Evolutionary conservation across 371 early-diverging fungal species (phyloP), one percentile per base, ranked within the genome.

Genomic region (Dinochytrium kinnereticum): DNA sequence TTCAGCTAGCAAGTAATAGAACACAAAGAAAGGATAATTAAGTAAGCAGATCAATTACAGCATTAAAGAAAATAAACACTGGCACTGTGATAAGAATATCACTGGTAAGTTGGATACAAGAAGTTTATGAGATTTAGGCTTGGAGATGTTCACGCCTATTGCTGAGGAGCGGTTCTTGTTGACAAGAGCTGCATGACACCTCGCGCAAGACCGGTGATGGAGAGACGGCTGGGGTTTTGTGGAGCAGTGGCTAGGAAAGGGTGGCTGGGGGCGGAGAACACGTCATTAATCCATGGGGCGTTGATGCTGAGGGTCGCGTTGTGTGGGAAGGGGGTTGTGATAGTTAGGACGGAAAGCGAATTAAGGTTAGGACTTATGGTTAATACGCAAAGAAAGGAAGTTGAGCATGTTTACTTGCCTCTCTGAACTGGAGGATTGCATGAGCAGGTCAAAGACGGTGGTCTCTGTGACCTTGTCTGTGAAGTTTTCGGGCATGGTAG

Each of bases 271-370:
- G 61, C 30, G 36, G 61, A 34, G 36, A 61, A 61, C 34, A 61
- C 34, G 36, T 61, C 61, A 13, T 61, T 61, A 7, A 34, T 36
- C 61, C 61, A 61, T 31, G 61, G 61, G 15, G 61, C 61, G 24
- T 61, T 36, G 34, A 61, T 33, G 61, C 61, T 61, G 13, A 33
- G n/a, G n/a, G n/a, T n/a, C n/a, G n/a, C n/a, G n/a, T n/a, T n/a
- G n/a, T n/a, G n/a, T n/a, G n/a, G n/a, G n/a, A n/a, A n/a, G n/a
- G n/a, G n/a, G n/a, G n/a, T n/a, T n/a, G n/a, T n/a, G n/a, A n/a
- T n/a, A n/a, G n/a, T n/a, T n/a, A n/a, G n/a, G n/a, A n/a, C n/a
- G n/a, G n/a, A n/a, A n/a, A n/a, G n/a, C n/a, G n/a, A n/a, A n/a
- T n/a, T n/a, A n/a, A n/a, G n/a, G n/a, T n/a, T n/a, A n/a, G n/a